Evolutionary conservation across 768 basidiomycete genomes (phyloP).

Genomic region (Cytidiella melzeri): DNA sequence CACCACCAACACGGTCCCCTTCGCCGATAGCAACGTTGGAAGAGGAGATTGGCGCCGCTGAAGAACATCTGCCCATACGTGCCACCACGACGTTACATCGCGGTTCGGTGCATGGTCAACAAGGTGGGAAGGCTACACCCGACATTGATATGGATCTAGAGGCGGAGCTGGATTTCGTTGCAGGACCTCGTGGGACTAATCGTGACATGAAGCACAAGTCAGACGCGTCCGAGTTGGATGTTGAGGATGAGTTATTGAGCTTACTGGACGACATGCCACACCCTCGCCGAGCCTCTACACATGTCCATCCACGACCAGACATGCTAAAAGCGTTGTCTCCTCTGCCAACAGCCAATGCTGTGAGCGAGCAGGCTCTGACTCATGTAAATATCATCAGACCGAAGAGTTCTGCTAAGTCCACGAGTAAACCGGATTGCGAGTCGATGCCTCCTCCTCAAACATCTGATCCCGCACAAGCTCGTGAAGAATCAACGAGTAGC

Average conservation of each 20-base stretch:
- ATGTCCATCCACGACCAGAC: background rate
- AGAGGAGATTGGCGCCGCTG: constrained; percentile 1
- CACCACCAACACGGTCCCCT: background rate
- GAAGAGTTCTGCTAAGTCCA: background rate
- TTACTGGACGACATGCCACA: constrained; percentile 46
- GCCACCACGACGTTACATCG: background rate
- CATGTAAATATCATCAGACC: background rate
- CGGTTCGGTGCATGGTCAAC: background rate
- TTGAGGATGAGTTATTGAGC: constrained; percentile 61
- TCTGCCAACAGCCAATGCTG: background rate
- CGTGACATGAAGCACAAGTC: constrained; percentile 2
- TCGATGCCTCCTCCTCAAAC: constrained; percentile 53
- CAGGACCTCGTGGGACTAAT: background rate
- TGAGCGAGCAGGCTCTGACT: background rate
- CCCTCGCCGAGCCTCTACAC: background rate
- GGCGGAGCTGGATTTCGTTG: constrained; percentile 29
- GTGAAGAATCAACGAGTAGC: too few species aligned
- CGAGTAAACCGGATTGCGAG: constrained; percentile 31
- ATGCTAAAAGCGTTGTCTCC: background rate
- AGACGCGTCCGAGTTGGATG: constrained; percentile 46
- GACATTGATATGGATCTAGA: constrained; percentile 16
- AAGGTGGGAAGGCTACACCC: background rate
- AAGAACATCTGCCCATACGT: background rate
- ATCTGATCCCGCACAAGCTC: background rate
- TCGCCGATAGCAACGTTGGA: constrained; percentile 5